Conservation (phyloP, 164 flowering plant genomes). For the Annona squamosa region DNA sequence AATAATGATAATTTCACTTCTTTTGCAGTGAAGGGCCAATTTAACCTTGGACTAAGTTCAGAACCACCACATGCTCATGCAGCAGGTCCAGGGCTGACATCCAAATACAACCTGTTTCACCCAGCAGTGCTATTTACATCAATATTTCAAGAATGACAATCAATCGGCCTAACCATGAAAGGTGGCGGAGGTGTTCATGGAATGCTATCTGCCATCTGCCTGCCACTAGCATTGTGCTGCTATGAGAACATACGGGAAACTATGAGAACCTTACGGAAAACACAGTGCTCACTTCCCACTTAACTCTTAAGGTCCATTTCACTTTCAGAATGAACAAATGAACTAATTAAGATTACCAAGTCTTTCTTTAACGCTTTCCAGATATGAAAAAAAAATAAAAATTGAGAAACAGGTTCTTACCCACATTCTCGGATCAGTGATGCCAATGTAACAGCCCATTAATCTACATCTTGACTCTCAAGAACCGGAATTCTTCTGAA, state of each 20-base stretch:
- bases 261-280: background rate
- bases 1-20: background rate
- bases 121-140: background rate
- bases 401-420: background rate
- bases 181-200: background rate
- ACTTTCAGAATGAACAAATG: background rate
- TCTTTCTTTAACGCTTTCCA: background rate
- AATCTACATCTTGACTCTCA: conserved; percentile 36
- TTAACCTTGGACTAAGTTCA: background rate
- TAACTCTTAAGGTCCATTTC: background rate
- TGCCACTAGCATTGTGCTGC: background rate
- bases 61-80: background rate
- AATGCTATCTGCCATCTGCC: background rate
- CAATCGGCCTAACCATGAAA: background rate
- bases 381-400: background rate
- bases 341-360: background rate
- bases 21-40: background rate
- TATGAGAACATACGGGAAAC: background rate
- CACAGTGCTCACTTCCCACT: background rate
- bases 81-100: background rate
- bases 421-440: background rate
- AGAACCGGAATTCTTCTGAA: conserved; percentile 47
- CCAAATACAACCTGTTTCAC: background rate
- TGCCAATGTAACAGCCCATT: background rate
- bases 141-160: too few species aligned